Conservation (phyloP, 2,329 filamentous ascomycete species). For the Fusarium temperatum region DNA sequence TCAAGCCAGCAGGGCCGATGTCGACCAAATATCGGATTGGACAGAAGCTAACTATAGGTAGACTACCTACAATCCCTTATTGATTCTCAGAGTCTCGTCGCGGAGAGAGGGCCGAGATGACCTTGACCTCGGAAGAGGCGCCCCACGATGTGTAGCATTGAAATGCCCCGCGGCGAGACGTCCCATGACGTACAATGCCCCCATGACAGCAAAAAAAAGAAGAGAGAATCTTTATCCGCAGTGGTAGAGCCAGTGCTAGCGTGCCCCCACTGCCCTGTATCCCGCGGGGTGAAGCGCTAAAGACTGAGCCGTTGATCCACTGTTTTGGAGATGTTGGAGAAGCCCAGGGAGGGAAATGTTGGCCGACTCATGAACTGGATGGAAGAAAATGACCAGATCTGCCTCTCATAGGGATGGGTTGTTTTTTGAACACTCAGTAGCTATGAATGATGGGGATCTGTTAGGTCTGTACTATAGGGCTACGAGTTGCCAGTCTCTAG, state of each 20-base stretch:
- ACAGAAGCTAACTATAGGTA: not conserved
- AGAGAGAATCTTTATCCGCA: not conserved
- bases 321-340: constrained; percentile 32
- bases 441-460: not conserved
- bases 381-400: not conserved
- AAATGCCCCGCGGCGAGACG: constrained; percentile 9
- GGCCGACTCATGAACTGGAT: not conserved
- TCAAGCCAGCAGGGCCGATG: constrained; percentile 12
- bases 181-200: constrained; percentile 29
- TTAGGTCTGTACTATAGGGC: not conserved
- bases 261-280: constrained; percentile 25
- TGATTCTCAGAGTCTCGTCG: not conserved
- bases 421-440: rapidly evolving
- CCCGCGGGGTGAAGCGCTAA: constrained; percentile 27
- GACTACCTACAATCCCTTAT: not conserved
- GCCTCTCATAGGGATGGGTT: not conserved
- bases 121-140: constrained; percentile 11
- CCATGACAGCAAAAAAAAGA: constrained; percentile 26
- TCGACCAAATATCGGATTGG: constrained; percentile 17
- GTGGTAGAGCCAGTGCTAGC: not conserved
- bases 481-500: too few species aligned
- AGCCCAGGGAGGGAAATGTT: constrained; percentile 11
- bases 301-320: constrained; percentile 3
- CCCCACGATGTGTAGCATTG: constrained; percentile 16
- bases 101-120: constrained; percentile 35